Percentiles rank a stretch among this genome's conserved stretches.
Evolutionary conservation across 768 basidiomycete genomes (phyloP).

Genomic region (Tylopilus sp.): DNA sequence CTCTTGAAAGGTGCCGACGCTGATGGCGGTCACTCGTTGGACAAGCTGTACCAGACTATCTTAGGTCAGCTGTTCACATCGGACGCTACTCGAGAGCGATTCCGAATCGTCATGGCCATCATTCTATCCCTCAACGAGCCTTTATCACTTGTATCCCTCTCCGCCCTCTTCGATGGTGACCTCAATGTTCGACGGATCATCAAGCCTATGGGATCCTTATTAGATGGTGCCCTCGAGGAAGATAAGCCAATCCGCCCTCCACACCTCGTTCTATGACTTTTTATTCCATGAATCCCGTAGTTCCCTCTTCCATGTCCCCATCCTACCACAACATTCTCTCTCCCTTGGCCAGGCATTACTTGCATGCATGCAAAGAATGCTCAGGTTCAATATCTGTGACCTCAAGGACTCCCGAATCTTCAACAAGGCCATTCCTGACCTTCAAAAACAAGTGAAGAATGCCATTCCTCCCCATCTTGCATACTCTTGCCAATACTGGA

Average conservation of each 20-base stretch:
- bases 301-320: neutral
- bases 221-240: too few relatives aligned
- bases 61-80: neutral
- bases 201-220: neutral
- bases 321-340: neutral
- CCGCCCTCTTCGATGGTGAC: neutral
- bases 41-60: neutral
- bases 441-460: neutral
- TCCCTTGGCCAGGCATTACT: neutral
- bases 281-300: neutral
- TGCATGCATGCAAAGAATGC: neutral
- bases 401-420: neutral
- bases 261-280: neutral
- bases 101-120: constrained; percentile 1
- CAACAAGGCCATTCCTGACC: neutral
- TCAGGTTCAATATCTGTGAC: neutral
- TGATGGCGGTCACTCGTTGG: neutral
- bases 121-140: neutral
- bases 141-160: neutral
- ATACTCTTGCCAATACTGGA: neutral
- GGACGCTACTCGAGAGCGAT: neutral
- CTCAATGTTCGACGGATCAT: neutral
- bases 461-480: neutral
- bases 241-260: neutral
- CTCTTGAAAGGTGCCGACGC: neutral